Percentiles rank a stretch among this genome's conserved stretches.
Conservation (phyloP, 495 filamentous ascomycete genomes). For the Alectoria sarmentosa region DNA sequence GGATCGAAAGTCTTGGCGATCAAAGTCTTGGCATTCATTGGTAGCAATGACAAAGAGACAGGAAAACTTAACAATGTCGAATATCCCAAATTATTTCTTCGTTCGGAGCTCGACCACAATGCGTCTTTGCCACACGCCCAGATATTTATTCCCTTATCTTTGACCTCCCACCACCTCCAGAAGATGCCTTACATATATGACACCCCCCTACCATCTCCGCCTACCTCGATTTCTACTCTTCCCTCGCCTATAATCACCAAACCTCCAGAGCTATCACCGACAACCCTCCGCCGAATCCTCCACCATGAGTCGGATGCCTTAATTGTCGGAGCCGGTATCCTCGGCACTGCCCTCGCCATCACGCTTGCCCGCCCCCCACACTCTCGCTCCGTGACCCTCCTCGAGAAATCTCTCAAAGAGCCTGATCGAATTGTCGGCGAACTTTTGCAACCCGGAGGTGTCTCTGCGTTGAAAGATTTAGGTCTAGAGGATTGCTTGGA, state of each 20-base stretch:
- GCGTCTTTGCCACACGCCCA: background rate
- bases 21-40: too few species aligned
- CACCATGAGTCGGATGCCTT: conserved; percentile 69
- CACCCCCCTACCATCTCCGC: conserved; percentile 19
- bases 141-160: background rate
- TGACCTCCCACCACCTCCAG: background rate
- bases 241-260: conserved; percentile 12
- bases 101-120: background rate
- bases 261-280: conserved; percentile 15
- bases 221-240: conserved; percentile 18
- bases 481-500: conserved; percentile 80
- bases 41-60: background rate
- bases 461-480: conserved; percentile 69
- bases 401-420: conserved; percentile 85
- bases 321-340: conserved; percentile 82
- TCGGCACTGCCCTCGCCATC: conserved; percentile 84
- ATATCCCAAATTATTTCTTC: too few species aligned
- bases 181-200: conserved; percentile 17
- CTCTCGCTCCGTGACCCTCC: conserved; percentile 82
- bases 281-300: conserved; percentile 37
- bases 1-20: background rate
- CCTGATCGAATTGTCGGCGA: conserved; percentile 97
- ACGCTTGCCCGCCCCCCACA: conserved; percentile 74
- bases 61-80: background rate
- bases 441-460: conserved; percentile 86